Percentiles rank a stretch among this genome's conserved stretches.
Conservation (phyloP, 345 rosid genomes). For the Populus deltoides region DNA sequence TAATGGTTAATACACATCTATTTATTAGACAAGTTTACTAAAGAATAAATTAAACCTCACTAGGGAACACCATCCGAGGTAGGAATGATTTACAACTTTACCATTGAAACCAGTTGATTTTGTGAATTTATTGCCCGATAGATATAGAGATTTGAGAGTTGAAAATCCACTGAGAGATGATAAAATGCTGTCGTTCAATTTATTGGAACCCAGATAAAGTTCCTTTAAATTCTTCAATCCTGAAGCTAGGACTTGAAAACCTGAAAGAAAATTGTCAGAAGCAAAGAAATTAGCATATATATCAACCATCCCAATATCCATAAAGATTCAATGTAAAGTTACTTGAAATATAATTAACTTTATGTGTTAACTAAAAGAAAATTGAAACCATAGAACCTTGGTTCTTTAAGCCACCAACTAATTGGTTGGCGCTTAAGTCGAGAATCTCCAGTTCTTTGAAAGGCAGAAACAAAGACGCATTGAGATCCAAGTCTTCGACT, state of each 20-base stretch:
- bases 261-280: background rate
- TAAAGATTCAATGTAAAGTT: too few species aligned
- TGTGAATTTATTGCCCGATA: background rate
- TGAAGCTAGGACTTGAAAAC: background rate
- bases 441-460: background rate
- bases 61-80: background rate
- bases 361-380: too few species aligned
- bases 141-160: background rate
- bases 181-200: background rate
- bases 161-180: background rate
- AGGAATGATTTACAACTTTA: too few species aligned
- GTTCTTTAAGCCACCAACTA: background rate
- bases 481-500: background rate
- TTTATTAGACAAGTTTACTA: too few species aligned
- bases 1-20: too few species aligned
- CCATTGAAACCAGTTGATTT: background rate
- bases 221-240: background rate
- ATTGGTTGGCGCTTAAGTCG: fast-evolving
- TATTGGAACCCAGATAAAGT: fast-evolving
- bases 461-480: constrained; percentile 2
- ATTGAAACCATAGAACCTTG: background rate
- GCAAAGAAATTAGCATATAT: too few species aligned
- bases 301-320: too few species aligned
- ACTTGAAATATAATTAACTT: too few species aligned
- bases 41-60: too few species aligned